Evolutionary conservation across 2,329 filamentous ascomycete species (phyloP).

Genomic region (Aschersonia sp.): DNA sequence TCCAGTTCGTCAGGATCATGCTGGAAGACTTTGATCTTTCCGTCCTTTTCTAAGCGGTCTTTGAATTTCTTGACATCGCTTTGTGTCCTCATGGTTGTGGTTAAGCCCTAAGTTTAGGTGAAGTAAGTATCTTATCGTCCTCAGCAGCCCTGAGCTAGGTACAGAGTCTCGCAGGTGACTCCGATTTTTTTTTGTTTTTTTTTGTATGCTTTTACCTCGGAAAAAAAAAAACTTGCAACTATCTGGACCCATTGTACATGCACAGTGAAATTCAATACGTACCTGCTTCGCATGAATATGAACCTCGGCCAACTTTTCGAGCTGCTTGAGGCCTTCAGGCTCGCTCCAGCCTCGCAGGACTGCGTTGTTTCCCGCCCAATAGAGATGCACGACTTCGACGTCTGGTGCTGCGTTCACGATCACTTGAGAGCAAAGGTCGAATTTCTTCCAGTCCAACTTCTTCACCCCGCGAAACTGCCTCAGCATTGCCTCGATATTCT

Average conservation of each 20-base stretch:
- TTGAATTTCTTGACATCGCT: background rate
- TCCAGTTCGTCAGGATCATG: background rate
- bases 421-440: constrained; percentile 12
- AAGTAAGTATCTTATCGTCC: background rate
- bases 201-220: background rate
- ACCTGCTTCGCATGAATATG: background rate
- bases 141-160: background rate
- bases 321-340: constrained; percentile 9
- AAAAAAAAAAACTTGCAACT: background rate
- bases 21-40: background rate
- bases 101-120: background rate
- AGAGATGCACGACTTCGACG: constrained; percentile 10
- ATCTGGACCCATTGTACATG: background rate
- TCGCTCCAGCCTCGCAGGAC: constrained; percentile 17
- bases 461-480: constrained; percentile 11
- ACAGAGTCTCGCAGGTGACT: background rate
- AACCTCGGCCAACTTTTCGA: constrained; percentile 3
- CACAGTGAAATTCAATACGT: background rate
- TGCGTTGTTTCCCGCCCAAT: constrained; percentile 18
- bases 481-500: constrained; percentile 13
- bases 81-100: background rate
- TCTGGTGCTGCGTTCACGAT: constrained; percentile 6
- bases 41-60: background rate
- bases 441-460: constrained; percentile 15
- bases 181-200: background rate